Evolutionary conservation across 1,284 basidiomycete genomes (phyloP), one percentile per base, ranked within the genome.

Genomic region (Bondarzewia mesenterica): DNA sequence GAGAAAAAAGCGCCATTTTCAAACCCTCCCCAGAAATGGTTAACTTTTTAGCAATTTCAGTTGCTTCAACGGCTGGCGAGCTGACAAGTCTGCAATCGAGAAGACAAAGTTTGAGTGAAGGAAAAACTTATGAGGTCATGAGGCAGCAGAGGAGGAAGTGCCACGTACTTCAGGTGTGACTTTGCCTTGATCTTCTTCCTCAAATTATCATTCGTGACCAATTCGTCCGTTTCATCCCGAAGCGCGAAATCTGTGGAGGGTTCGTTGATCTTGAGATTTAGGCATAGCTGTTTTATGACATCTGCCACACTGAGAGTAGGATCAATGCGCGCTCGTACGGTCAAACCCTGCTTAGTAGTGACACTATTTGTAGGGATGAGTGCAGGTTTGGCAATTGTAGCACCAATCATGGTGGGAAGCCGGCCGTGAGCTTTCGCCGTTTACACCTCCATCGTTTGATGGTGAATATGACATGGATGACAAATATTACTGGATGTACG

Each of bases 141-240:
- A 42, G 6, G 21, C 15, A 37, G 18, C 12, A 36, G 21, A 7
- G 22, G 22, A 20, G 37, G 47, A 26, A 47, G 42, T 40, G 26
- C 27, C 4, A 77, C 81, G 58, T 60, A 93, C 90, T 85, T 92
- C 49, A 94, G 71, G 54, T 85, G 81, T 48, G 77, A 78, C 63
- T 89, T 90, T 48, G 75, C 74, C 66, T 80, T 82, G 53, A 93
- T 90, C 70, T 87, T 90, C 68, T 79, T 85, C 60, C 80, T 76
- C 60, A 91, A 67, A 63, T 89, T 95, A 53, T 90, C 86, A 60
- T 93, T 90, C 22, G 93, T 95, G n/a, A 98, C 85, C 42, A 97
- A 69, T 58, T 89, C 87, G 56, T 93, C 89, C 23, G 75, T 79
- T 57, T 93, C 89, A 60, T 96, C 93, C 56, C 94, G 75, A 50